These are phyloP conservation scores for Dicorynia guianensis DNA, from an alignment of 306 rosid species.

Conservation along the genomic window DNA sequence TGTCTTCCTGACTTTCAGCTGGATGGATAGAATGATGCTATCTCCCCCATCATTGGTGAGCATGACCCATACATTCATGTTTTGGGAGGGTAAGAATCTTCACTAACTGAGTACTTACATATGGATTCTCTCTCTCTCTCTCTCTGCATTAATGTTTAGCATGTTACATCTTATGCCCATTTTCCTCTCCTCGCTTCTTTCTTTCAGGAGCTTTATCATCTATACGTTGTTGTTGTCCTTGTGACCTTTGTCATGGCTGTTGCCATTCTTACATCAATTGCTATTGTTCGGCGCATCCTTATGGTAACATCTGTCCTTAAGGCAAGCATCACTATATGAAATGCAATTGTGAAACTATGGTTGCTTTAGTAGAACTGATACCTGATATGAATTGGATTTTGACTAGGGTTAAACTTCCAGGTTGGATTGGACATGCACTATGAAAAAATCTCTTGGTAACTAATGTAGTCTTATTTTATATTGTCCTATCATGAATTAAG, in stretches of 20 bases:
- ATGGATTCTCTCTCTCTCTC: neutral
- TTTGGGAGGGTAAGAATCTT: constrained; percentile 80
- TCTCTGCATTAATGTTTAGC: constrained; percentile 26
- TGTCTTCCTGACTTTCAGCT: constrained; percentile 63
- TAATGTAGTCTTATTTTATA: too few species aligned
- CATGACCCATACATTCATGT: constrained; percentile 83
- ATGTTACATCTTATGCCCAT: constrained; percentile 11
- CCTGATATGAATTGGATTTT: neutral
- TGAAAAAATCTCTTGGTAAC: neutral
- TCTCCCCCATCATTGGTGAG: constrained; percentile 90
- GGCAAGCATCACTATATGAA: constrained; percentile 60
- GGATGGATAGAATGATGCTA: constrained; percentile 96
- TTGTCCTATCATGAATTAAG: neutral
- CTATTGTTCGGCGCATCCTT: constrained; percentile 90
- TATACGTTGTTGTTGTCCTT: constrained; percentile 75
- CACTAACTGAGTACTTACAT: constrained; percentile 27
- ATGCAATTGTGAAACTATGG: constrained; percentile 23
- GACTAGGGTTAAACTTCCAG: neutral
- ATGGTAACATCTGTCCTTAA: constrained; percentile 98
- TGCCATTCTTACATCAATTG: constrained; percentile 87
- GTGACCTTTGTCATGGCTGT: constrained; percentile 86
- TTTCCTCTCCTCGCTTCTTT: constrained; percentile 22
- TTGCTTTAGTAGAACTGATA: constrained; percentile 10
- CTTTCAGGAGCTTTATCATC: constrained; percentile 85
- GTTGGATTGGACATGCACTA: neutral